A percentile compares a stretch with the other conserved stretches of the same genome.
phyloP scores from a whole-genome alignment of 768 basidiomycete species.

The Kwoniella sp. region DNA sequence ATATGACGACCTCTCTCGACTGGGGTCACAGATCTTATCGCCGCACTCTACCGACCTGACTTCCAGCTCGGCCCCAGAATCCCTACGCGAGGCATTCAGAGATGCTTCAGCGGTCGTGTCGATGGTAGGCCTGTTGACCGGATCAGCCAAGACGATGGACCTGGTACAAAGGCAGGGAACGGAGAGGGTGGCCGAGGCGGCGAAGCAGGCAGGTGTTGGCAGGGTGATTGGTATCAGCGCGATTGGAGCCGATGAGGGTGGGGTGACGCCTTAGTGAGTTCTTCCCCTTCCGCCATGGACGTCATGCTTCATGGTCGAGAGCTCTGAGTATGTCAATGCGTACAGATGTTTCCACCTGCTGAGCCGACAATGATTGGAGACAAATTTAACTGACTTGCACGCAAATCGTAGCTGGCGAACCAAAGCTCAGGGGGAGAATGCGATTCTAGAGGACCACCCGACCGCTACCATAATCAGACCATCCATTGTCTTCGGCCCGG shows the following conservation, averaged over 20 bases:
- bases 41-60: constrained; percentile 58
- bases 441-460: constrained; percentile 55
- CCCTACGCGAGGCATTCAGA: constrained; percentile 51
- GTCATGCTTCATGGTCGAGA: not conserved
- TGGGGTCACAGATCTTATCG: constrained; percentile 53
- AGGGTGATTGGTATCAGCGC: constrained; percentile 57
- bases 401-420: constrained; percentile 36
- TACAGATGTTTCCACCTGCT: not conserved
- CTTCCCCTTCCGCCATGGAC: not conserved
- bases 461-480: constrained; percentile 65
- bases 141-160: constrained; percentile 59
- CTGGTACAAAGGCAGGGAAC: constrained; percentile 64
- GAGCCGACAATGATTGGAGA: not conserved
- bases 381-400: not conserved
- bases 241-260: constrained; percentile 64
- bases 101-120: constrained; percentile 62
- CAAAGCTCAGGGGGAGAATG: constrained; percentile 58
- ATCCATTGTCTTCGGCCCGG: constrained; percentile 70
- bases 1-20: constrained; percentile 36
- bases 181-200: constrained; percentile 61
- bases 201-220: constrained; percentile 55
- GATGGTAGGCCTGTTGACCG: constrained; percentile 65
- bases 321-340: too few relatives aligned
- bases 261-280: constrained; percentile 59
- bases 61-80: constrained; percentile 49